Evolutionary conservation across 2,329 filamentous ascomycete genomes (phyloP), one percentile per base, ranked within the genome.

Genomic region (Incumbomyces lentus): DNA sequence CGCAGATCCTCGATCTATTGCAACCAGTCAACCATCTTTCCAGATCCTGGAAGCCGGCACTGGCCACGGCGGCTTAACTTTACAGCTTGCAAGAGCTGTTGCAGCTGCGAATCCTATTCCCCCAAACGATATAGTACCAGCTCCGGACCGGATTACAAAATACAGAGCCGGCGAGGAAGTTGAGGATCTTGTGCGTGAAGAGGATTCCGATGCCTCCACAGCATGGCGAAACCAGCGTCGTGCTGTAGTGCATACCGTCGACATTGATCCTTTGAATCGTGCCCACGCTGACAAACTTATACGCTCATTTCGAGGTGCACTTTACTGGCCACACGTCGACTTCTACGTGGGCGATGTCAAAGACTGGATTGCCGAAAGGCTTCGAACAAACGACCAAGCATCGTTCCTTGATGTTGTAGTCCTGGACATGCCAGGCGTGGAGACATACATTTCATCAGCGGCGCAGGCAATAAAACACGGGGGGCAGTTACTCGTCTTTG

Each of bases 1-100:
- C 60, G 75, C 79, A 26, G 60, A 68, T 2, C 60, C 64, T 5
- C 41, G 61, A 65, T 11, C 55, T 63, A 12, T 53, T 57, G 52
- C 52, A 42, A 32, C 56, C 16, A 12, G 26, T 2, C 52, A 55
- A 32, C 63, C 68, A 7, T 75, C 73, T 0, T 62, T 89, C 11
- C 83, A 90, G 59, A 84, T 92, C 37, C 79, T 92, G 44, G 86
- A 92, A 64, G 85, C 85, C 39, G 86, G 86, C 13, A 92, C 86
- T 2, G 86, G 86, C n/a, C 84, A 89, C 70, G 86, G 86, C 48
- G 81, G 82, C 30, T 65, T 92, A 48, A 90, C 85, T 0, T 64
- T 92, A 3, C 78, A 89, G 58, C 71, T 92, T 17, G 80, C 84
- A 26, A 76, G 84, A 44, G 84, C 84, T 2, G 77, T 92, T 38